Conservation (phyloP, 371 early-diverging fungal genomes). For the Conidiobolus incongruus region DNA sequence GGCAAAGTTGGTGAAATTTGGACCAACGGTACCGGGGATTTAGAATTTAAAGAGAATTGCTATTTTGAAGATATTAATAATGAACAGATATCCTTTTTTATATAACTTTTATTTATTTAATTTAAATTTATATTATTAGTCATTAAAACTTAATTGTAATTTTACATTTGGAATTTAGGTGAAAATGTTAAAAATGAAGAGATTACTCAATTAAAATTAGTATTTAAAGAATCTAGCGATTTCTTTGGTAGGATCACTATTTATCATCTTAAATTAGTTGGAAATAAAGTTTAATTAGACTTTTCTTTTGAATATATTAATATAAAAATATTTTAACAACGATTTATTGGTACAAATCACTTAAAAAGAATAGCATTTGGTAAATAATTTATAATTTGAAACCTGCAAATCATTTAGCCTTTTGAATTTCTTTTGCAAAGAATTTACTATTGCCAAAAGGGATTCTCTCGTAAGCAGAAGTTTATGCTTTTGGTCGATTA, state of each 20-base stretch:
- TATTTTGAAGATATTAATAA: constrained; percentile 51
- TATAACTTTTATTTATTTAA: neutral
- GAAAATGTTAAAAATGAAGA: neutral
- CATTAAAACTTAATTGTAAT: neutral
- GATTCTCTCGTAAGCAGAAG: no score
- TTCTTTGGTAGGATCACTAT: constrained; percentile 75
- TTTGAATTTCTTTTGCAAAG: no score
- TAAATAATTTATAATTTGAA: no score
- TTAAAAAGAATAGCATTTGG: no score
- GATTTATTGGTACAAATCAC: no score
- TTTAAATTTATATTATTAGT: neutral
- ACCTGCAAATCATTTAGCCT: no score
- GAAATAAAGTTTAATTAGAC: no score
- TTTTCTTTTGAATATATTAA: no score
- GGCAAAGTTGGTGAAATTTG: constrained; percentile 38
- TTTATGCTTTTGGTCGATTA: no score
- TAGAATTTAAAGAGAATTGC: constrained; percentile 18
- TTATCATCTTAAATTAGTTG: no score
- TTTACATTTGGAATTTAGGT: neutral
- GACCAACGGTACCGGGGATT: constrained; percentile 8
- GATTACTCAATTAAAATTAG: constrained; percentile 23
- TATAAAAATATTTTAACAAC: no score
- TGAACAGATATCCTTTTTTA: constrained; percentile 17
- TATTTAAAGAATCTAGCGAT: constrained; percentile 60
- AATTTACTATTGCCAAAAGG: no score